These are phyloP conservation scores for Tuber umbilicatum DNA, from an alignment of 495 filamentous ascomycete species.

Conservation along the genomic window DNA sequence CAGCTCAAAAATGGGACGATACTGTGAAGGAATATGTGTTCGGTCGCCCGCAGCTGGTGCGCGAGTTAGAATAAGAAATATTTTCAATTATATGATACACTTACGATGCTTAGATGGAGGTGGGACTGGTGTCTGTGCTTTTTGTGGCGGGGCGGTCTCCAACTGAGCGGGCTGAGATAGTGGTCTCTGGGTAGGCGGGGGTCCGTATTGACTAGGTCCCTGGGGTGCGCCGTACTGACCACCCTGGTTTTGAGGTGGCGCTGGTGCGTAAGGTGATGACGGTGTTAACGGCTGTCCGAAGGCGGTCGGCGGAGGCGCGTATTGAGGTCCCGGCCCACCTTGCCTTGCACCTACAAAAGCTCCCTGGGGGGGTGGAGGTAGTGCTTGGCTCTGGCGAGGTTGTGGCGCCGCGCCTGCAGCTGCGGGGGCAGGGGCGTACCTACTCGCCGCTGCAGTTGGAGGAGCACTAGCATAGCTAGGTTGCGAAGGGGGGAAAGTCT, in stretches of 20 bases:
- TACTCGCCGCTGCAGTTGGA: conserved; percentile 45
- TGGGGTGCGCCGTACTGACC: conserved; percentile 44
- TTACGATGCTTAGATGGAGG: conserved; percentile 62
- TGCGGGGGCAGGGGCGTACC: conserved; percentile 44
- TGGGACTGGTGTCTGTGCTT: conserved; percentile 46
- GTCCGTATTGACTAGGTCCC: conserved; percentile 35
- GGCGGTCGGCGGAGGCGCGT: conserved; percentile 68
- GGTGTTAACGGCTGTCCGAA: conserved; percentile 43
- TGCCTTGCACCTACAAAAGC: conserved; percentile 19
- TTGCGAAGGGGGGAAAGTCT: conserved; percentile 48
- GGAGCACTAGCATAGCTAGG: conserved; percentile 60
- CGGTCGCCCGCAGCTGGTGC: conserved; percentile 70
- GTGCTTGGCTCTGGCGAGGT: conserved; percentile 51
- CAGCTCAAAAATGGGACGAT: conserved; percentile 71
- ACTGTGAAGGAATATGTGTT: conserved; percentile 72
- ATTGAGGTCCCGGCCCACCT: conserved; percentile 69
- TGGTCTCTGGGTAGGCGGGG: conserved; percentile 23
- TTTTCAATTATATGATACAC: conserved; percentile 37
- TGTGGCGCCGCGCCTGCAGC: conserved; percentile 56
- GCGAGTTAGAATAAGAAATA: conserved; percentile 20
- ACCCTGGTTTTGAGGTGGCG: conserved; percentile 31
- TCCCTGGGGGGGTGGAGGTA: conserved; percentile 37
- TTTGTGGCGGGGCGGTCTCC: conserved; percentile 50
- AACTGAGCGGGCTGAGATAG: conserved; percentile 44
- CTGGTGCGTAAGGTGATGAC: conserved; percentile 49